These are phyloP conservation scores for Austroboletus festivus DNA, from an alignment of 768 basidiomycete species.

Conservation along the genomic window DNA sequence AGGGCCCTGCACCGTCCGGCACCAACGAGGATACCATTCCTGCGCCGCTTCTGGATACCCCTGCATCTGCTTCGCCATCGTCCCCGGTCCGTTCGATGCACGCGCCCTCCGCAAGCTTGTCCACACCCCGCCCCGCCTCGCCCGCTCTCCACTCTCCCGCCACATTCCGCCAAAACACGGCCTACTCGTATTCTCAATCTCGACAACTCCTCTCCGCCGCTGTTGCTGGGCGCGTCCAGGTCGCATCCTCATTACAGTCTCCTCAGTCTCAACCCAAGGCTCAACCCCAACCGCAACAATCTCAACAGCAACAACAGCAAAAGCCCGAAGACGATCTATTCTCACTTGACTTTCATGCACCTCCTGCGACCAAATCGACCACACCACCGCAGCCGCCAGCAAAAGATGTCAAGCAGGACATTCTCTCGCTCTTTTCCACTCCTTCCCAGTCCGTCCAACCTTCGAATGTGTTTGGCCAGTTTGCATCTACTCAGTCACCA, in stretches of 20 bases:
- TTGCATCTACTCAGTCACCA: conserved; percentile 24
- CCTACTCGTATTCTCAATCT: conserved; percentile 19
- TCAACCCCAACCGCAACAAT: conserved; percentile 13
- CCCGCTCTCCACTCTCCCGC: conserved; percentile 25
- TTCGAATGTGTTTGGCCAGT: conserved; percentile 37
- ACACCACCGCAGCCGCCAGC: conserved; percentile 35
- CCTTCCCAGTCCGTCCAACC: conserved; percentile 30
- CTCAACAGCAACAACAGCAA: conserved; percentile 18
- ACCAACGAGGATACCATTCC: neutral
- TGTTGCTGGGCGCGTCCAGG: conserved; percentile 35
- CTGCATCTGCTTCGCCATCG: too few relatives aligned
- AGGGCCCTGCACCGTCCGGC: conserved; percentile 30
- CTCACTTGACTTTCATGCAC: conserved; percentile 80
- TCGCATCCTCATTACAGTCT: neutral
- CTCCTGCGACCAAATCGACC: conserved; percentile 31
- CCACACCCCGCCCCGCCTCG: conserved; percentile 29
- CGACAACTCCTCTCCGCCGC: conserved; percentile 30
- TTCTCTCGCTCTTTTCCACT: conserved; percentile 75
- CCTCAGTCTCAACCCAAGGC: conserved; percentile 6
- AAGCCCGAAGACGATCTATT: conserved; percentile 66
- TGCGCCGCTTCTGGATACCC: conserved; percentile 8
- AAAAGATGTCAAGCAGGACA: conserved; percentile 82
- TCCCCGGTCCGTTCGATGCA: conserved; percentile 6
- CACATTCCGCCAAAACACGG: conserved; percentile 20
- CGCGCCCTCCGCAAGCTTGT: conserved; percentile 15